Evolutionary conservation across 768 basidiomycete genomes (phyloP), one percentile per base, ranked within the genome.

Genomic region (Cubamyces lactineus): DNA sequence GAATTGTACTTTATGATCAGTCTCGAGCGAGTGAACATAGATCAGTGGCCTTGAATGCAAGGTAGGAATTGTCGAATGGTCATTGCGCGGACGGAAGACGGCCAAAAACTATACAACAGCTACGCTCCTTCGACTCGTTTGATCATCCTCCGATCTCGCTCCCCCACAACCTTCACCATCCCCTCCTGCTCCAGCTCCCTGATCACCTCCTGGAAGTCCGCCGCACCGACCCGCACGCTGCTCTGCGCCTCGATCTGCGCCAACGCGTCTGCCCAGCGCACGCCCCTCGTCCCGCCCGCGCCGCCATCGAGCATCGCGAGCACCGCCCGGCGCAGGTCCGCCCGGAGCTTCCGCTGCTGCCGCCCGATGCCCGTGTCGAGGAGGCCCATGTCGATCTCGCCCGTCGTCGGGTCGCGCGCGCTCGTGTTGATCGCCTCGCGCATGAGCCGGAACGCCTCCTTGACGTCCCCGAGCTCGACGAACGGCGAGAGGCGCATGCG

Each of bases 361-460:
- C 86, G 81, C 2, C 92, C 94, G 3, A 94, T 93, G 2, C 97
- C 97, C 2, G 94, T 96, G 72, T 94, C 96, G 67, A 99, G 82
- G 71, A 99, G 74, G 56, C 95, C 92, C 86, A 98, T 92, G 74
- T 98, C 96, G 71, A 98, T 96, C 82, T 96, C 94, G 55, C 96
- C 96, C 13, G 96, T 98, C 23, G 92, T 82, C 11, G 96, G 96
- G 74, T 98, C 96, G 82, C 96, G 96, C 42, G 94, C 94, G 63
- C 88, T 88, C 63, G 96, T 94, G 69, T 93, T 86, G 75, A 99
- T 91, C 4, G 96, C 97, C 73, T 96, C 94, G 48, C 93, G 87
- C 89, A 99, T 98, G 67, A 99, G 83, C n/a, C 97, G 82, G 70
- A 84, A 87, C 0, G 96, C 95, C 74, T 98, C 97, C 63, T 83